phyloP scores from a whole-genome alignment of 257 asterid genomes.

The Coffea eugenioides region DNA sequence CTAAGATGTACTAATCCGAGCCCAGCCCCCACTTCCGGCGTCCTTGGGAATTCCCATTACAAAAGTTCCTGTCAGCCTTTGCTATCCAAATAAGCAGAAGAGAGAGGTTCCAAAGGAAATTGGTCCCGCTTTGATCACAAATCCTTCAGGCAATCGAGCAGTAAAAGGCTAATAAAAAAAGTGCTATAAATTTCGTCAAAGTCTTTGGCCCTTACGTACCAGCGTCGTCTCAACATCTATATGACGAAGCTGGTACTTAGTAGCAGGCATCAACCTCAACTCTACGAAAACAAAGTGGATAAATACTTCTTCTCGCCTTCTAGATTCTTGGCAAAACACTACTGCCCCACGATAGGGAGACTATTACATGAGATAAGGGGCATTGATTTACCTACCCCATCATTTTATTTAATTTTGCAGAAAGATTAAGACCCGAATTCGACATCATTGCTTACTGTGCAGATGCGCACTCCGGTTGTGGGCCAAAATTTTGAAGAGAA shows the following conservation, averaged over 20 bases:
- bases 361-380: no score
- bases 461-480: neutral
- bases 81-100: neutral
- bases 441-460: neutral
- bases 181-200: neutral
- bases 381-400: no score
- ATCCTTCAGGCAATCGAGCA: neutral
- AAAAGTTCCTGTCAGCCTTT: neutral
- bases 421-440: neutral
- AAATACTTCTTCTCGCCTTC: no score
- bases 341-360: no score
- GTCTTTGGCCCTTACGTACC: neutral
- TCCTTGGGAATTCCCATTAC: neutral
- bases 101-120: neutral
- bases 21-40: neutral
- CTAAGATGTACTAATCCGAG: neutral
- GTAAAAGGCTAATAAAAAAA: no score
- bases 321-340: no score
- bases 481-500: no score
- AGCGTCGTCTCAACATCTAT: no score
- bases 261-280: no score
- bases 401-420: no score
- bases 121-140: neutral
- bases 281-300: no score
- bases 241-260: no score